These are phyloP conservation scores for Sisymbrium irio DNA, from an alignment of 345 rosid genomes.

Conservation along the genomic window DNA sequence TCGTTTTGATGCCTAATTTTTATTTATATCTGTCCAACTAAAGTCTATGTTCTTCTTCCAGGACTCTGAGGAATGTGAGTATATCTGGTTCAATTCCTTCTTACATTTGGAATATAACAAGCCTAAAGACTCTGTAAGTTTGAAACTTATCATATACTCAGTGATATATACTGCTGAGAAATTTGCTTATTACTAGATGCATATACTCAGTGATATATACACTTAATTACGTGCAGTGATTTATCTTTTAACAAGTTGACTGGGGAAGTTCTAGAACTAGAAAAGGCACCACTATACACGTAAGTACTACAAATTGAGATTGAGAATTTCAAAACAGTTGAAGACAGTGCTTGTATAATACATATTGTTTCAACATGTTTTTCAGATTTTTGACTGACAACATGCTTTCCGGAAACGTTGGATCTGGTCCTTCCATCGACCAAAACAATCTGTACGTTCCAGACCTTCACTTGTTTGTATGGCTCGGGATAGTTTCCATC, in stretches of 20 bases:
- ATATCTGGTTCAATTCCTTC: slow-evolving; percentile 27
- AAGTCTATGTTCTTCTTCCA: not conserved
- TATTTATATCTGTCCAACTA: not conserved
- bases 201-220: no score
- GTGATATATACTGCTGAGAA: no score
- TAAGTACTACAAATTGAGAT: not conserved
- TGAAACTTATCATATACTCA: no score
- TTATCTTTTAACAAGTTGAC: slow-evolving; percentile 14
- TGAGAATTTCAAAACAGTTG: not conserved
- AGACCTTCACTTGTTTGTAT: not conserved
- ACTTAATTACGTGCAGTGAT: no score
- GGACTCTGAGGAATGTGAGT: not conserved
- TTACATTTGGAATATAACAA: not conserved
- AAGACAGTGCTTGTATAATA: not conserved
- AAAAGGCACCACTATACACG: not conserved
- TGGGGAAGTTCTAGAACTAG: not conserved
- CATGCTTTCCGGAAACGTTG: slow-evolving; percentile 11
- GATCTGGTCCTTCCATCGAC: not conserved
- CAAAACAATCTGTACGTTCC: not conserved
- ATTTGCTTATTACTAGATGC: no score
- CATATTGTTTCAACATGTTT: not conserved
- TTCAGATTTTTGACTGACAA: slow-evolving; percentile 29
- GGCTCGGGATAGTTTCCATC: not conserved
- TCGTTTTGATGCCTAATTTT: not conserved
- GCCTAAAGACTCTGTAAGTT: slow-evolving; percentile 13